These are phyloP conservation scores for Aegilops bicornis DNA, from an alignment of 176 grass and related monocot species.

Conservation along the genomic window DNA sequence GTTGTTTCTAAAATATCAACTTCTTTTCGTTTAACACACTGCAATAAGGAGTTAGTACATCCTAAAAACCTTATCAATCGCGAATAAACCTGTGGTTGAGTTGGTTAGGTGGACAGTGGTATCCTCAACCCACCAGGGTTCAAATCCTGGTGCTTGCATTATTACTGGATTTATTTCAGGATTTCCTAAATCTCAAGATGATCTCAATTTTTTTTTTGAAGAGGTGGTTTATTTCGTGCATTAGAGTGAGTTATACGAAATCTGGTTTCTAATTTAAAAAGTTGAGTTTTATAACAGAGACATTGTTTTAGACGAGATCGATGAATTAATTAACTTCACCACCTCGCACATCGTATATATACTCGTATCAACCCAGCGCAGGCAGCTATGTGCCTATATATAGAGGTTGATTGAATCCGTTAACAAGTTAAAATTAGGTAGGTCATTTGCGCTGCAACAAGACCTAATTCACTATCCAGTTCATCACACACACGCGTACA, in stretches of 20 bases:
- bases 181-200: too few relatives aligned
- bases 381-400: conserved; percentile 5
- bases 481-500: background rate
- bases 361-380: background rate
- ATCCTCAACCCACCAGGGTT: too few relatives aligned
- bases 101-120: too few relatives aligned
- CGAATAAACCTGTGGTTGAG: too few relatives aligned
- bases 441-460: conserved; percentile 10
- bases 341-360: background rate
- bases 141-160: too few relatives aligned
- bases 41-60: too few relatives aligned
- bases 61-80: background rate
- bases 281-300: background rate
- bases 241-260: background rate
- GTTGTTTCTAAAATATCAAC: too few relatives aligned
- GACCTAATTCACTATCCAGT: background rate
- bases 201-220: too few relatives aligned
- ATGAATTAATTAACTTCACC: background rate
- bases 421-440: conserved; percentile 8
- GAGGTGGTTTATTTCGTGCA: background rate
- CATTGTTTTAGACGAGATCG: background rate
- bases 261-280: background rate
- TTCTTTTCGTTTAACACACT: too few relatives aligned
- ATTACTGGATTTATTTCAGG: too few relatives aligned
- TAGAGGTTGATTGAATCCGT: background rate